phyloP scores from a whole-genome alignment of 2,329 filamentous ascomycete genomes.

The Chlorencoelia australis region DNA sequence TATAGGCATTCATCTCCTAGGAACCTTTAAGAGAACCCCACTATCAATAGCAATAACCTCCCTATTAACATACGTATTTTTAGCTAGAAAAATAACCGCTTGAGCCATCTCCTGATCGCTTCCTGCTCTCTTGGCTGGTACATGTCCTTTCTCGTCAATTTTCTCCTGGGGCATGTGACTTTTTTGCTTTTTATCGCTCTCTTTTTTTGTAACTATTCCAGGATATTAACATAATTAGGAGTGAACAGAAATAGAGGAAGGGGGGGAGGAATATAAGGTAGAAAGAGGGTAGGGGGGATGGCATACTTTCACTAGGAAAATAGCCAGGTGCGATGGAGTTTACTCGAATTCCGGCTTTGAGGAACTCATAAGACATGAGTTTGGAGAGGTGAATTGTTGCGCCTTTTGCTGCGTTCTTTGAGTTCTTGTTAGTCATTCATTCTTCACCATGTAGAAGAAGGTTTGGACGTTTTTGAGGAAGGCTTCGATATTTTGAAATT shows the following conservation, averaged over 20 bases:
- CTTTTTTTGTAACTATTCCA: conserved; percentile 40
- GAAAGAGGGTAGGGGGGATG: too few relatives aligned
- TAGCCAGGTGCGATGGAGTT: conserved; percentile 48
- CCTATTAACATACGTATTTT: conserved; percentile 31
- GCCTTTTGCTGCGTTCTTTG: conserved; percentile 35
- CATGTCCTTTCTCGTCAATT: conserved; percentile 40
- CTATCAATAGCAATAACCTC: conserved; percentile 39
- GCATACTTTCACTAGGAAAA: conserved; percentile 32
- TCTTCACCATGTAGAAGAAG: too few relatives aligned
- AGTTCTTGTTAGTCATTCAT: too few relatives aligned
- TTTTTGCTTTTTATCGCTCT: conserved; percentile 39
- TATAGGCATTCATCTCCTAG: conserved; percentile 21
- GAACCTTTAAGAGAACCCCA: conserved; percentile 32
- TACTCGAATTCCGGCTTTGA: conserved; percentile 42
- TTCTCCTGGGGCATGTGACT: conserved; percentile 35
- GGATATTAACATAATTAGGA: too few relatives aligned
- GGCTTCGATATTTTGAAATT: too few relatives aligned
- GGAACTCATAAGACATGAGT: conserved; percentile 43
- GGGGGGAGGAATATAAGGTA: too few relatives aligned
- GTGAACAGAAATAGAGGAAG: too few relatives aligned
- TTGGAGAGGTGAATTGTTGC: conserved; percentile 44
- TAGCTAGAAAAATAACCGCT: conserved; percentile 41
- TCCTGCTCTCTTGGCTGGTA: conserved; percentile 39
- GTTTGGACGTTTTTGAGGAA: too few relatives aligned
- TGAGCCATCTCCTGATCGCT: conserved; percentile 40